Evolutionary conservation across 1,139 yeast species (phyloP).

Genomic region (Pichiaceae sp.): DNA sequence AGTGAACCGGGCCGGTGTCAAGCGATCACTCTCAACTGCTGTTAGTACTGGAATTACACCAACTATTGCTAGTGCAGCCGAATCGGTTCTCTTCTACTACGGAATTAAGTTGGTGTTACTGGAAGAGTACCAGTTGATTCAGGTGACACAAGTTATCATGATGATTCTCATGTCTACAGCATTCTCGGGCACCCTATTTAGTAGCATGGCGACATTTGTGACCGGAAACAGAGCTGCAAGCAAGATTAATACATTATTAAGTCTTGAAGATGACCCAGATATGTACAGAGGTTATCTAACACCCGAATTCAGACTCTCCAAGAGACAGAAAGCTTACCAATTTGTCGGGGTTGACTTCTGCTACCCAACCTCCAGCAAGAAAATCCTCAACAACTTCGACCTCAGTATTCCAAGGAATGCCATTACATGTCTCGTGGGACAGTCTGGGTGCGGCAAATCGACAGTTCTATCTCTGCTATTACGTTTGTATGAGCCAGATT

Average conservation of each 20-base stretch:
- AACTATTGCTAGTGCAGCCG: conserved; percentile 51
- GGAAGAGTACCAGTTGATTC: conserved; percentile 44
- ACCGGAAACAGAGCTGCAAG: conserved; percentile 69
- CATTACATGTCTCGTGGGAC: conserved; percentile 60
- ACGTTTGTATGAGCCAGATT: conserved; percentile 36
- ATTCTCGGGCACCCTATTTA: conserved; percentile 49
- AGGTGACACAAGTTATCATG: conserved; percentile 61
- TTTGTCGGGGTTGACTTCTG: conserved; percentile 40
- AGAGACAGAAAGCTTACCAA: conserved; percentile 22
- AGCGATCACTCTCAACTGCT: conserved; percentile 49
- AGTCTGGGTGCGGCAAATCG: conserved; percentile 78
- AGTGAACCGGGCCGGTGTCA: conserved; percentile 29
- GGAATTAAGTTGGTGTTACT: conserved; percentile 63
- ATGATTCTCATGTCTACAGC: conserved; percentile 66
- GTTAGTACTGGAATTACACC: conserved; percentile 47
- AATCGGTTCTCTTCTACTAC: conserved; percentile 64
- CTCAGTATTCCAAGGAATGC: conserved; percentile 38
- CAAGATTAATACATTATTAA: conserved; percentile 33
- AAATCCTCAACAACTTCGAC: conserved; percentile 30
- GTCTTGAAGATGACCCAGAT: conserved; percentile 14
- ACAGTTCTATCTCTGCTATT: conserved; percentile 50
- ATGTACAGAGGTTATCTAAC: conserved; percentile 15
- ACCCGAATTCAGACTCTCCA: conserved; percentile 11
- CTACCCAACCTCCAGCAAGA: conserved; percentile 29
- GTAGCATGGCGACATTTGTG: conserved; percentile 66